Evolutionary conservation across 179 eudicot genomes (phyloP).

Genomic region (Carnegiea gigantea): DNA sequence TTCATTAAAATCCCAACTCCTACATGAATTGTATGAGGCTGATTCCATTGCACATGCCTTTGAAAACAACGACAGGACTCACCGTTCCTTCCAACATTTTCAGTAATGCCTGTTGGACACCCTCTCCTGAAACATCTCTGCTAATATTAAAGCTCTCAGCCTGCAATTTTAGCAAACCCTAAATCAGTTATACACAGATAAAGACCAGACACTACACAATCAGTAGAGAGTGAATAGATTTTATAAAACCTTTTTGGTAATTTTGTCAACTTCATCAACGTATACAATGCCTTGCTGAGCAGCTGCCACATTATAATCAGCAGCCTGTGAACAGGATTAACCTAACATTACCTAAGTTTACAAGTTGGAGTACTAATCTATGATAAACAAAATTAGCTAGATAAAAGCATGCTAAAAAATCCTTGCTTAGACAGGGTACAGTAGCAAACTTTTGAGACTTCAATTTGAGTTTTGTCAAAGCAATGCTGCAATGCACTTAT

Average conservation of each 20-base stretch:
- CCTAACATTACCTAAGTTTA: neutral
- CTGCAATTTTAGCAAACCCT: conserved; percentile 35
- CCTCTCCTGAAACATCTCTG: conserved; percentile 98
- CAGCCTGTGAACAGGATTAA: conserved; percentile 52
- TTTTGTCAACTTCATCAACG: conserved; percentile 98
- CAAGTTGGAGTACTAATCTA: neutral
- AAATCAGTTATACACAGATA: neutral
- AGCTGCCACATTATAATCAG: conserved; percentile 93
- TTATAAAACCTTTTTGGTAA: conserved; percentile 78
- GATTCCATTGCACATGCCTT: neutral
- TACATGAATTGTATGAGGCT: neutral
- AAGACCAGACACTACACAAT: neutral
- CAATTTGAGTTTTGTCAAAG: neutral
- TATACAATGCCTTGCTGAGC: conserved; percentile 99
- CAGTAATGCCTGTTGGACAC: conserved; percentile 96
- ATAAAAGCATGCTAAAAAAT: neutral
- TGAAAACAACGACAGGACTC: conserved; percentile 26
- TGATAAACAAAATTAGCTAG: neutral
- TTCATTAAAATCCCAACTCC: too few relatives aligned
- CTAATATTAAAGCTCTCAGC: conserved; percentile 95
- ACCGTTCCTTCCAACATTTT: conserved; percentile 99
- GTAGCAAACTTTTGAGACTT: neutral
- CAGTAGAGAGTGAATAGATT: neutral
- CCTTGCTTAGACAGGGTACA: neutral
- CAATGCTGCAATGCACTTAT: neutral